Conservation (phyloP, 805 yeast genomes). For the Zygoascus bituminiphila region DNA sequence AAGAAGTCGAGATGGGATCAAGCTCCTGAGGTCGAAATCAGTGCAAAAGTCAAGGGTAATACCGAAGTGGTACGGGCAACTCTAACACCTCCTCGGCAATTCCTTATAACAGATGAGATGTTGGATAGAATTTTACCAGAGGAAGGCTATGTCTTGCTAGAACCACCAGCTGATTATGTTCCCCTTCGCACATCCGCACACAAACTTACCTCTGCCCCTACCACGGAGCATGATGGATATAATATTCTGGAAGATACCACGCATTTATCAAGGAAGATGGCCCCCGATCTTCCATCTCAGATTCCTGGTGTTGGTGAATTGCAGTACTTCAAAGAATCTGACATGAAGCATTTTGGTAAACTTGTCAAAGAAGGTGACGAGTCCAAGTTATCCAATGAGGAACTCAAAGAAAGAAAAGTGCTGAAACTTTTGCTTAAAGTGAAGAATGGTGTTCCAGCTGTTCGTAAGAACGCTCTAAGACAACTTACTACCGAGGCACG, state of each 20-base stretch:
- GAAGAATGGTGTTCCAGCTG: constrained; percentile 67
- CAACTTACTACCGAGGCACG: constrained; percentile 55
- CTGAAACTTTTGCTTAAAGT: constrained; percentile 57
- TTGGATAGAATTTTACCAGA: constrained; percentile 44
- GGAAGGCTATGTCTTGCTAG: constrained; percentile 38
- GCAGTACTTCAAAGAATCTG: constrained; percentile 62
- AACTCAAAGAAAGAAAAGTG: constrained; percentile 50
- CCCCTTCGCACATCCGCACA: constrained; percentile 32
- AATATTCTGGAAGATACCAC: constrained; percentile 44
- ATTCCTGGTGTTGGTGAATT: constrained; percentile 60
- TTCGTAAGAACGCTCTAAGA: constrained; percentile 63
- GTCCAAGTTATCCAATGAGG: constrained; percentile 39
- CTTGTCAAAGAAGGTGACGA: constrained; percentile 33
- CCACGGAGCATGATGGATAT: constrained; percentile 31
- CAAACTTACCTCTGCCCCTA: constrained; percentile 26
- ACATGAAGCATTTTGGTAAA: constrained; percentile 61
- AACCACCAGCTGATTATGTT: constrained; percentile 39
- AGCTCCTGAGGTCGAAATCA: constrained; percentile 1
- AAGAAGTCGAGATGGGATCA: constrained; percentile 26
- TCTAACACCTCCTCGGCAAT: background rate
- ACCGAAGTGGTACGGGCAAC: background rate
- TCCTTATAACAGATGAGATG: constrained; percentile 35
- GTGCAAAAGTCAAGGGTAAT: constrained; percentile 9
- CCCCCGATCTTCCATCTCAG: constrained; percentile 39
- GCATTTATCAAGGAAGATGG: constrained; percentile 25